Conservation (phyloP, 2,329 filamentous ascomycete species). For the Pseudopyrenochaeta lycopersici region DNA sequence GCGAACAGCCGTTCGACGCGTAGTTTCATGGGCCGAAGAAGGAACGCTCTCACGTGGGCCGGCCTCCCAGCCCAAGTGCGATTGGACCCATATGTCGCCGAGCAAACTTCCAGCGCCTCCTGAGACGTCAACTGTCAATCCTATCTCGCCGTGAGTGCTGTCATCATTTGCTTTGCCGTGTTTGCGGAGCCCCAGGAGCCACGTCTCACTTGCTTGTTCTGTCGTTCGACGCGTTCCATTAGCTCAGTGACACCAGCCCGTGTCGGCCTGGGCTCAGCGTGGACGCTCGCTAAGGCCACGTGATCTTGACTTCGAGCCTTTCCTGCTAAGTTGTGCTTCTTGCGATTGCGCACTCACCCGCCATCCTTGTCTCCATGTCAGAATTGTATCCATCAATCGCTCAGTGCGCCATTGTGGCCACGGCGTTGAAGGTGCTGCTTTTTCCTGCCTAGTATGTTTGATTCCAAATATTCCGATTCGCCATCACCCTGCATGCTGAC, state of each 20-base stretch:
- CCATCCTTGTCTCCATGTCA: constrained; percentile 65
- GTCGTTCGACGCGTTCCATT: constrained; percentile 11
- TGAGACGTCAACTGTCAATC: not conserved
- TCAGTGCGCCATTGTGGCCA: constrained; percentile 86
- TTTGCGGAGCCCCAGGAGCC: not conserved
- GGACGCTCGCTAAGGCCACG: constrained; percentile 24
- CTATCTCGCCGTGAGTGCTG: not conserved
- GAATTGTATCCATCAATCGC: constrained; percentile 85
- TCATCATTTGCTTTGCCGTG: not conserved
- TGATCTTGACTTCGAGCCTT: constrained; percentile 23
- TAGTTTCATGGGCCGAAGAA: constrained; percentile 2
- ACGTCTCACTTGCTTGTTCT: constrained; percentile 14
- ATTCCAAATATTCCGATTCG: constrained; percentile 10
- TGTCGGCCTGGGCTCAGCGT: not conserved
- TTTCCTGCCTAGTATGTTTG: constrained; percentile 89
- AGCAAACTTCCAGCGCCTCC: not conserved
- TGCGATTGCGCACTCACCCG: constrained; percentile 31
- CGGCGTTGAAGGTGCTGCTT: constrained; percentile 88
- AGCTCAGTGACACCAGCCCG: not conserved
- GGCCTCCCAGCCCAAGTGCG: not conserved
- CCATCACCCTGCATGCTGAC: constrained; percentile 29
- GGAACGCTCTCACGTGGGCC: constrained; percentile 10
- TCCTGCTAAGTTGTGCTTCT: constrained; percentile 24
- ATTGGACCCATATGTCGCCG: constrained; percentile 1
- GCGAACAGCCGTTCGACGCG: constrained; percentile 13